Conservation (phyloP, 345 rosid genomes). For the Camelina neglecta region DNA sequence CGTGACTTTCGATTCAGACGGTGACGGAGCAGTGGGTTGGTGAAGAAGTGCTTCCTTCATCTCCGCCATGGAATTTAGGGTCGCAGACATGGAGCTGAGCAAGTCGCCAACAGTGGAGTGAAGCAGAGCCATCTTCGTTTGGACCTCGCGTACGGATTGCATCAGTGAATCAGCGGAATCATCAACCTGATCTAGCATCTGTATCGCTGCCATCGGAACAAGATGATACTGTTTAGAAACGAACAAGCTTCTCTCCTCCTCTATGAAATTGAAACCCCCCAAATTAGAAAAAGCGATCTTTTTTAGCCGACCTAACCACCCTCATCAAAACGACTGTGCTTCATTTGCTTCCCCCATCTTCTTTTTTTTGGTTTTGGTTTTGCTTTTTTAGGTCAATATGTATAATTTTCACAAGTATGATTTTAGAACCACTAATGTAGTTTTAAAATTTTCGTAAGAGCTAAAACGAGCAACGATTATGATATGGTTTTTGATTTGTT, state of each 20-base stretch:
- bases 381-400: too few species aligned
- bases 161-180: slow-evolving; percentile 17
- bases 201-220: slow-evolving; percentile 26
- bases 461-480: too few species aligned
- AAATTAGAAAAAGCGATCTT: too few species aligned
- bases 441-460: too few species aligned
- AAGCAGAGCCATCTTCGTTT: slow-evolving; percentile 18
- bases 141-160: slow-evolving; percentile 3
- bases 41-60: slow-evolving; percentile 7
- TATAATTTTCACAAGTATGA: too few species aligned
- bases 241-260: neutral
- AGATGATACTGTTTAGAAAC: neutral
- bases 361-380: too few species aligned
- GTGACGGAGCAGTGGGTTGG: neutral
- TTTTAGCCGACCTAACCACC: too few species aligned
- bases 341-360: neutral
- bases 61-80: slow-evolving; percentile 34
- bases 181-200: slow-evolving; percentile 17
- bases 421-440: too few species aligned
- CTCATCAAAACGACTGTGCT: neutral
- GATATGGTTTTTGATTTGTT: too few species aligned
- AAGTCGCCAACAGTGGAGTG: slow-evolving; percentile 32
- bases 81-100: slow-evolving; percentile 29
- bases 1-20: neutral
- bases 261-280: too few species aligned